phyloP scores from a whole-genome alignment of 2,329 filamentous ascomycete genomes.

The Samsoniella hepiali region DNA sequence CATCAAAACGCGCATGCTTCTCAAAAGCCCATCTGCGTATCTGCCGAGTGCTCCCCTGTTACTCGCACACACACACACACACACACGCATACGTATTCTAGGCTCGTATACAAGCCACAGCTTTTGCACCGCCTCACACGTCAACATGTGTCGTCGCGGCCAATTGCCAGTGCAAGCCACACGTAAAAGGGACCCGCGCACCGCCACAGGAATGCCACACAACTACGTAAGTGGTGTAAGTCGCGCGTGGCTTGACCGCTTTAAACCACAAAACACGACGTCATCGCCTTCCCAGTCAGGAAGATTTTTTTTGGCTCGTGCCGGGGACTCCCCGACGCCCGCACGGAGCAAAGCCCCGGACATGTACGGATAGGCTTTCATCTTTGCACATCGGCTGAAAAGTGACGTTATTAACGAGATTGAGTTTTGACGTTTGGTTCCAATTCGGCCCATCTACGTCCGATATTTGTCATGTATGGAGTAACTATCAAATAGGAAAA shows the following conservation, averaged over 20 bases:
- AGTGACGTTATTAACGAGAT: conserved; percentile 4
- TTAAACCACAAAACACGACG: conserved; percentile 1
- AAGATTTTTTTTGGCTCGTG: background rate
- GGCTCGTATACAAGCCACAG: background rate
- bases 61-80: too few relatives aligned
- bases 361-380: background rate
- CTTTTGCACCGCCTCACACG: background rate
- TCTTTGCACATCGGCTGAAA: background rate
- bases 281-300: conserved; percentile 18
- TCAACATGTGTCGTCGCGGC: background rate
- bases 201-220: conserved; percentile 15
- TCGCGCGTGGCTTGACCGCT: conserved; percentile 14
- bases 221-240: conserved; percentile 14
- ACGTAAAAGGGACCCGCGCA: background rate
- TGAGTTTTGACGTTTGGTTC: background rate
- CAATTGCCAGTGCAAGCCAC: background rate
- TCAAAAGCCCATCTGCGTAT: background rate
- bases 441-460: background rate
- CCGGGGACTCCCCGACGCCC: conserved; percentile 1
- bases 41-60: background rate
- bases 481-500: background rate
- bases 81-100: background rate
- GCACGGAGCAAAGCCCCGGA: conserved; percentile 3
- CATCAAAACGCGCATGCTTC: background rate
- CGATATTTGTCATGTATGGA: background rate